Percentiles rank a stretch among this genome's conserved stretches.
Conservation (phyloP, 345 rosid species). For the Microcos paniculata region DNA sequence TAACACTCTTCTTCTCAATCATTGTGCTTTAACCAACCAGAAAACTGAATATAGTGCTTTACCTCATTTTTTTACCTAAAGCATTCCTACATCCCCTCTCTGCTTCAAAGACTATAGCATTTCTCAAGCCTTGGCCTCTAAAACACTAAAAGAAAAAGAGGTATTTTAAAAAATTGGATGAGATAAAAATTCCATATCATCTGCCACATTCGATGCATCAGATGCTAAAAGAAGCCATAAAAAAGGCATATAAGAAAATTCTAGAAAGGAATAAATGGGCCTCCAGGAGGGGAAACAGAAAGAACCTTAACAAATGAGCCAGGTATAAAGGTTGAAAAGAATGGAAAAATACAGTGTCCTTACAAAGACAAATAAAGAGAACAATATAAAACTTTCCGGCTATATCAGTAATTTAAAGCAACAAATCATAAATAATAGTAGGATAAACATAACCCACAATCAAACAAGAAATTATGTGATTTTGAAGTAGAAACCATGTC, state of each 20-base stretch:
- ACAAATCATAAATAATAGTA: background rate
- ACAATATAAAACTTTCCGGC: too few relatives aligned
- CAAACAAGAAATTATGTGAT: background rate
- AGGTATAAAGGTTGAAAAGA: too few relatives aligned
- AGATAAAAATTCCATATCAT: background rate
- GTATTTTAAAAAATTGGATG: background rate
- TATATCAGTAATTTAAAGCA: too few relatives aligned
- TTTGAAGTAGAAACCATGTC: background rate
- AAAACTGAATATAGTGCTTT: background rate
- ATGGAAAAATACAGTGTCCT: too few relatives aligned
- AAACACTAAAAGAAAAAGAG: slow-evolving; percentile 34
- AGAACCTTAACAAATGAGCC: too few relatives aligned
- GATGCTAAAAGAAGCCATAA: background rate
- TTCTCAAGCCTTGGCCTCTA: slow-evolving; percentile 39
- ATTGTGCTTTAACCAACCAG: background rate
- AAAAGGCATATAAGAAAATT: background rate
- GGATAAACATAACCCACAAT: too few relatives aligned
- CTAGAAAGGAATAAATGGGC: background rate
- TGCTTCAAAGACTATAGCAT: slow-evolving; percentile 37
- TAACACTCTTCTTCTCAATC: background rate
- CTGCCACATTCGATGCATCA: background rate
- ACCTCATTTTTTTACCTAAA: slow-evolving; percentile 44
- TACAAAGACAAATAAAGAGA: too few relatives aligned
- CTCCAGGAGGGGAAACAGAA: too few relatives aligned
- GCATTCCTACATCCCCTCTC: slow-evolving; percentile 42